phyloP scores from a whole-genome alignment of 2,329 filamentous ascomycete genomes.

The Talaromyces marneffei region DNA sequence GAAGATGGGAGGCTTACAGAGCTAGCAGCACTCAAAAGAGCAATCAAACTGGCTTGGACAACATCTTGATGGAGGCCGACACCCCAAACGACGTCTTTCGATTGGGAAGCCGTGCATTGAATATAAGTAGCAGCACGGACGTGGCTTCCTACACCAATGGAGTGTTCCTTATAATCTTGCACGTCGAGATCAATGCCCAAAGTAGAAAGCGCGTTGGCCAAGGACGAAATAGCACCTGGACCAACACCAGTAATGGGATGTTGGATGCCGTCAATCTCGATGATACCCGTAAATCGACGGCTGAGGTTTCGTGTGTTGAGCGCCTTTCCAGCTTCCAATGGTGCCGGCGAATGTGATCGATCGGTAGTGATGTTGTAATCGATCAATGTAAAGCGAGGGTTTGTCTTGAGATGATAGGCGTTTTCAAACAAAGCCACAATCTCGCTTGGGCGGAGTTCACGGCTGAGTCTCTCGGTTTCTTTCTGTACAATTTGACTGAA shows the following conservation, averaged over 20 bases:
- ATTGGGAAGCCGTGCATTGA: slow-evolving; percentile 68
- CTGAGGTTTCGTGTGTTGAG: slow-evolving; percentile 71
- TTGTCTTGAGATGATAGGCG: slow-evolving; percentile 76
- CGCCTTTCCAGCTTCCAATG: slow-evolving; percentile 62
- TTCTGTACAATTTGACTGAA: slow-evolving; percentile 84
- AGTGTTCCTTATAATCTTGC: slow-evolving; percentile 92
- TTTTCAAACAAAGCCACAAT: slow-evolving; percentile 84
- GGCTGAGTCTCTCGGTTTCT: slow-evolving; percentile 70
- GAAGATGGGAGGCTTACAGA: slow-evolving; percentile 59
- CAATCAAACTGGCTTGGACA: slow-evolving; percentile 81
- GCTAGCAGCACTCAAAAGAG: slow-evolving; percentile 75
- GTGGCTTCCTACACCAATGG: slow-evolving; percentile 71
- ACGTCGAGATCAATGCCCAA: slow-evolving; percentile 86
- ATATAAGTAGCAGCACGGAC: slow-evolving; percentile 96
- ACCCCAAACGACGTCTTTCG: slow-evolving; percentile 69
- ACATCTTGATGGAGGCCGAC: slow-evolving; percentile 90
- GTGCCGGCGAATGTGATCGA: slow-evolving; percentile 67
- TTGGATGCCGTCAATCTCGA: slow-evolving; percentile 75
- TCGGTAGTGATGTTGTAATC: slow-evolving; percentile 90
- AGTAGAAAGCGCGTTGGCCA: slow-evolving; percentile 72
- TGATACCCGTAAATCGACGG: slow-evolving; percentile 77
- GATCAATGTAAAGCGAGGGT: slow-evolving; percentile 77
- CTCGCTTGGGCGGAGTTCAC: slow-evolving; percentile 77
- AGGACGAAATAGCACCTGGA: slow-evolving; percentile 82
- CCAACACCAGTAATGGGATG: slow-evolving; percentile 72